Evolutionary conservation across 148 eudicot genomes (phyloP).

Genomic region (Diospyros lotus): DNA sequence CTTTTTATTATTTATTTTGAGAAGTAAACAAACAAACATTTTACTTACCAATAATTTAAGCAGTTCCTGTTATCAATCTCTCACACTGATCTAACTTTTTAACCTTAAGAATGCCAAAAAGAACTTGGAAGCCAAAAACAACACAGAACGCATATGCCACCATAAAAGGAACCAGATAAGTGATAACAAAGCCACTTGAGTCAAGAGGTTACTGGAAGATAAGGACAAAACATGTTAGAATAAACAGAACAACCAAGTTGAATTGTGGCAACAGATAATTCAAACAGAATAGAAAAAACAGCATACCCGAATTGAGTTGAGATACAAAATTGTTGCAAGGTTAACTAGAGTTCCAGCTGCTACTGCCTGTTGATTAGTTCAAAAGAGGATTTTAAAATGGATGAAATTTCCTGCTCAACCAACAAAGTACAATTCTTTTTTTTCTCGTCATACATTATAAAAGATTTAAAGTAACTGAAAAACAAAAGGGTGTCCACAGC

Average conservation of each 20-base stretch:
- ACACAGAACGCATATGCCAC: constrained; percentile 61
- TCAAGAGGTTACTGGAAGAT: not conserved
- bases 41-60: constrained; percentile 43
- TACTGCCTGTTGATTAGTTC: constrained; percentile 54
- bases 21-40: not conserved
- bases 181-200: constrained; percentile 11
- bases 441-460: too few relatives aligned
- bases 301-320: constrained; percentile 79
- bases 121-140: too few relatives aligned
- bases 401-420: not conserved
- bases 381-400: constrained; percentile 9
- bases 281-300: constrained; percentile 5
- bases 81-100: constrained; percentile 79
- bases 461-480: not conserved
- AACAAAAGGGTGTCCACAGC: not conserved
- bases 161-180: constrained; percentile 66
- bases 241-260: too few relatives aligned
- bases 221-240: not conserved
- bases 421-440: not conserved
- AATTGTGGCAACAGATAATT: too few relatives aligned
- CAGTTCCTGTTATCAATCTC: too few relatives aligned
- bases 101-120: constrained; percentile 78
- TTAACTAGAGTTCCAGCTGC: constrained; percentile 92
- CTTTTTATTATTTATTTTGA: not conserved
- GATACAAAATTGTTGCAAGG: constrained; percentile 78